Conservation (phyloP, 179 eudicot species). For the Sideroxylon spinosum region DNA sequence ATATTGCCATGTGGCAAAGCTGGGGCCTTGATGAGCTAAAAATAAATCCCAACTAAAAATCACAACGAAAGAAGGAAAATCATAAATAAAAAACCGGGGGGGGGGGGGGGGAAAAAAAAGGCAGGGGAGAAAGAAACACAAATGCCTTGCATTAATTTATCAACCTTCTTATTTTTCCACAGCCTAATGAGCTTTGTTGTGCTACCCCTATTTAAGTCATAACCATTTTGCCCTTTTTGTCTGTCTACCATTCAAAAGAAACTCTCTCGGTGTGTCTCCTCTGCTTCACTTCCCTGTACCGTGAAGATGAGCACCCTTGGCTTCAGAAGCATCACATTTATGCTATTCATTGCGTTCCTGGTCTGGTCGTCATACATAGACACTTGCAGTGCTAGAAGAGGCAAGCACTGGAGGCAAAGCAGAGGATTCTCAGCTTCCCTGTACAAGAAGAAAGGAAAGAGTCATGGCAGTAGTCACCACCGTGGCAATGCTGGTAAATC, state of each 20-base stretch:
- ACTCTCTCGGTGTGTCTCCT: constrained; percentile 5
- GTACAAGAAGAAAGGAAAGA: constrained; percentile 31
- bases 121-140: constrained; percentile 35
- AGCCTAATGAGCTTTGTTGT: constrained; percentile 24
- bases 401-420: constrained; percentile 51
- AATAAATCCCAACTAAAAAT: constrained; percentile 18
- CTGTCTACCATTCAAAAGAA: constrained; percentile 16
- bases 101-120: not conserved
- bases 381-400: constrained; percentile 56
- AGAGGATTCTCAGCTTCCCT: constrained; percentile 26
- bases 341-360: constrained; percentile 38
- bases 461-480: constrained; percentile 34
- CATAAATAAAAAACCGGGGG: constrained; percentile 14
- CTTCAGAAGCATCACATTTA: constrained; percentile 43
- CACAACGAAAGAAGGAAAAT: constrained; percentile 14
- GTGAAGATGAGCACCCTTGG: constrained; percentile 29
- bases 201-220: constrained; percentile 48
- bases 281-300: not conserved
- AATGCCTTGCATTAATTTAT: constrained; percentile 30
- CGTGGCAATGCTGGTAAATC: constrained; percentile 29
- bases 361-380: constrained; percentile 40
- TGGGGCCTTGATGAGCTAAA: constrained; percentile 7
- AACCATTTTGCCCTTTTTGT: constrained; percentile 26
- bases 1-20: constrained; percentile 26
- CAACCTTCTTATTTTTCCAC: constrained; percentile 11